Base-by-base conservation (phyloP, 768 basidiomycete genomes). In the Chalciporus chontae region DNA sequence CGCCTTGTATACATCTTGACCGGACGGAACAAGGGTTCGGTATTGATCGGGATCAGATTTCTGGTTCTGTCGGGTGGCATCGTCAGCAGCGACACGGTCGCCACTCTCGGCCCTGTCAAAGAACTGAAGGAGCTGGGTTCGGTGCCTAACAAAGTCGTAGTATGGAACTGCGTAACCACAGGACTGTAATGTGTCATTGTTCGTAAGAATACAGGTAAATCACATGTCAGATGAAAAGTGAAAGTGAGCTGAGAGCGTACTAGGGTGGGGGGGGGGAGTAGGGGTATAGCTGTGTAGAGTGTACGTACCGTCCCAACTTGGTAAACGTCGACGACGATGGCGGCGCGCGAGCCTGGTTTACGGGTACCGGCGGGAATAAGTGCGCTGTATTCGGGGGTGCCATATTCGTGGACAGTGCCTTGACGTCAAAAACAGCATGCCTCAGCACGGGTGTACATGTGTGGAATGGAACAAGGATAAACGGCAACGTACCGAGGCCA, bases 161-260 rank as follows among this genome's bases (percentile, higher is more conserved):
- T 76, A 71, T 5, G 85, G 84, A 31, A 87, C 80, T 3, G 77
- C 75, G 54, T 74, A 86, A 18, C 85, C 84, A 53, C 84, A 87
- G 6, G 83, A 82, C 85, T 86, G 56, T 34, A 34, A n/a, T 23
- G 11, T 8, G 47, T 41, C n/a, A 32, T 26, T 11, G 34, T 36
- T 36, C 15, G 41, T 29, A 32, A 52, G 51, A n/a, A n/a, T 11
- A 27, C 4, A 36, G 1, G 4, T n/a, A 36, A 36, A 36, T 36
- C n/a, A 36, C 15, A n/a, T 36, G 34, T 36, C 15, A 15, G 14
- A 7, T 15, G 34, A 36, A 14, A 15, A 4, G 2, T 15, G 34
- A 36, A 14, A 14, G 34, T 43, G 32, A 29, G 17, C 43, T 29
- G 31, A 36, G 24, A 1, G 17, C 24, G n/a, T 18, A 34, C 13